Evolutionary conservation across 306 rosid species (phyloP).

Genomic region (Notholithocarpus densiflorus): DNA sequence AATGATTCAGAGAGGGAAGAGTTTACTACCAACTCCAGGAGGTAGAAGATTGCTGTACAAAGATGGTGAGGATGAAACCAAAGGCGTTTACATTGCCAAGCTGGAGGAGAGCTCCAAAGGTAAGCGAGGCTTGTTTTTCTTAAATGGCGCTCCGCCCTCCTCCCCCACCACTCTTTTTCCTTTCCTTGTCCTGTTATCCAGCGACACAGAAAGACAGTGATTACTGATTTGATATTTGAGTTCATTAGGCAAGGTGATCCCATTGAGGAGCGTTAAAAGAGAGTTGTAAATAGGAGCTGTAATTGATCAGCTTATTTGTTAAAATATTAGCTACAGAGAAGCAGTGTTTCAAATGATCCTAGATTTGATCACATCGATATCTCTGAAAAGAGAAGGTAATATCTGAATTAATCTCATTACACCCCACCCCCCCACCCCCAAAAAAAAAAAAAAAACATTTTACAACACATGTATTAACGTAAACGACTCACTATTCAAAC

Average conservation of each 20-base stretch:
- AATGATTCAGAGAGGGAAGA: no score
- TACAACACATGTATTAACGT: not conserved
- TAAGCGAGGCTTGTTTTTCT: constrained; percentile 1
- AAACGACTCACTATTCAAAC: not conserved
- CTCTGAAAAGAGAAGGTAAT: constrained; percentile 73
- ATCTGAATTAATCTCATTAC: no score
- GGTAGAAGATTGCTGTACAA: no score
- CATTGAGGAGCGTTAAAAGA: constrained; percentile 77
- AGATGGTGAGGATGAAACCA: no score
- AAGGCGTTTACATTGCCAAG: no score
- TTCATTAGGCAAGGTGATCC: constrained; percentile 82
- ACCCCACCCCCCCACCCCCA: not conserved
- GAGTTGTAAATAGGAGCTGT: constrained; percentile 59
- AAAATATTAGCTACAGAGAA: constrained; percentile 70
- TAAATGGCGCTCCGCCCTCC: not conserved
- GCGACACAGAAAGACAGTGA: not conserved
- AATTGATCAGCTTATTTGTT: constrained; percentile 54
- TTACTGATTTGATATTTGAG: not conserved
- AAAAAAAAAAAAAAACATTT: not conserved
- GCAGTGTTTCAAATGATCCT: constrained; percentile 70
- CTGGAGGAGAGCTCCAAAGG: constrained; percentile 86
- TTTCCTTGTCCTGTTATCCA: not conserved
- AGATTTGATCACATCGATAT: constrained; percentile 84
- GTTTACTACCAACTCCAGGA: no score
- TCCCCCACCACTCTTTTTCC: no score